These are phyloP conservation scores for Euphorbia pulcherrima DNA, from an alignment of 345 rosid genomes.

Conservation along the genomic window DNA sequence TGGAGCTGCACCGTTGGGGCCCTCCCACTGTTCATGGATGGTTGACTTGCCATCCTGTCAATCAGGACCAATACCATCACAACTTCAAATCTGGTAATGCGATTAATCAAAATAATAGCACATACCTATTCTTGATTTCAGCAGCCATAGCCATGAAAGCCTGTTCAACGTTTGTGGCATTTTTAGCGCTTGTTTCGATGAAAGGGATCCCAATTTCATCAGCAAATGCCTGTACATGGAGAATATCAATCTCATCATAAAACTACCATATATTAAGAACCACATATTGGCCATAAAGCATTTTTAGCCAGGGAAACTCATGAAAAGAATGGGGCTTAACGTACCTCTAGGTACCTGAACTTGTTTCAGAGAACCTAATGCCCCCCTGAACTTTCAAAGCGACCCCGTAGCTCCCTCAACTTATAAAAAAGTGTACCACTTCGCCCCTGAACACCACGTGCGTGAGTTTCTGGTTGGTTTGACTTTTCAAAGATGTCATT, in stretches of 20 bases:
- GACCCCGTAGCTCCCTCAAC: too few species aligned
- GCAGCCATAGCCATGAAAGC: slow-evolving; percentile 85
- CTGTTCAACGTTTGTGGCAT: slow-evolving; percentile 62
- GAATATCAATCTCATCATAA: background rate
- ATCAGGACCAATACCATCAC: background rate
- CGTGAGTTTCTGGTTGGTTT: too few species aligned
- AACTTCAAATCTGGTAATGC: background rate
- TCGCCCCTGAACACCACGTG: too few species aligned
- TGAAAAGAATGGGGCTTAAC: too few species aligned
- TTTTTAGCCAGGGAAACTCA: too few species aligned
- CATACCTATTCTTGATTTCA: slow-evolving; percentile 62
- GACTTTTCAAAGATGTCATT: too few species aligned
- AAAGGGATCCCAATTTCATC: slow-evolving; percentile 75
- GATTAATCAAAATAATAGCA: background rate
- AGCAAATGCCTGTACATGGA: slow-evolving; percentile 56
- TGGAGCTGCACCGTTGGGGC: slow-evolving; percentile 66
- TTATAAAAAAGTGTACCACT: too few species aligned
- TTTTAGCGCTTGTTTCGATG: slow-evolving; percentile 83
- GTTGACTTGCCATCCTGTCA: slow-evolving; percentile 77
- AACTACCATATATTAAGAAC: background rate
- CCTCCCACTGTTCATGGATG: slow-evolving; percentile 55
- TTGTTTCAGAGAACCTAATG: too few species aligned
- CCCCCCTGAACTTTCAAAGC: too few species aligned
- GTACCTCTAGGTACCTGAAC: too few species aligned
- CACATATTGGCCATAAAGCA: background rate